These are phyloP conservation scores for Xylaria hypoxylon DNA, from an alignment of 2,329 filamentous ascomycete genomes.

Conservation along the genomic window DNA sequence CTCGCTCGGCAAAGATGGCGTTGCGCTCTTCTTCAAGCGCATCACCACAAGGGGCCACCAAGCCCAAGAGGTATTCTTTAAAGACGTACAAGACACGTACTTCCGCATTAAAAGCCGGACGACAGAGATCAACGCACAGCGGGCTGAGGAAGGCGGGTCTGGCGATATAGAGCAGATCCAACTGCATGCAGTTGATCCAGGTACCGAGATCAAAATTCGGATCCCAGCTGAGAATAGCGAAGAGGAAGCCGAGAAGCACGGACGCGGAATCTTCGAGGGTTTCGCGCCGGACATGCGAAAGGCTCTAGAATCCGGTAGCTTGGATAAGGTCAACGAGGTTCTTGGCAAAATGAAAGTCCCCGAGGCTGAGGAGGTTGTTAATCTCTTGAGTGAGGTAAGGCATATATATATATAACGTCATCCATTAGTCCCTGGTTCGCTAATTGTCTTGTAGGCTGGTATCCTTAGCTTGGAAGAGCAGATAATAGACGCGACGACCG, in stretches of 20 bases:
- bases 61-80: slow-evolving; percentile 88
- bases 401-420: background rate
- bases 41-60: slow-evolving; percentile 91
- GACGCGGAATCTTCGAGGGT: slow-evolving; percentile 81
- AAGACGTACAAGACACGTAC: slow-evolving; percentile 93
- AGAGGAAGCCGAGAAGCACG: slow-evolving; percentile 71
- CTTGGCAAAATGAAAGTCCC: slow-evolving; percentile 89
- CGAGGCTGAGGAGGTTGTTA: slow-evolving; percentile 87
- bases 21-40: slow-evolving; percentile 93
- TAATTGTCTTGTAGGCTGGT: slow-evolving; percentile 67
- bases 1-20: slow-evolving; percentile 86
- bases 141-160: slow-evolving; percentile 61
- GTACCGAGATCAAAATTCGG: slow-evolving; percentile 88
- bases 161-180: slow-evolving; percentile 93
- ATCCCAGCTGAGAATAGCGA: slow-evolving; percentile 78
- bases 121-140: slow-evolving; percentile 73
- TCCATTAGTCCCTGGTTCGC: slow-evolving; percentile 20
- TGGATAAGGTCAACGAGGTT: slow-evolving; percentile 90
- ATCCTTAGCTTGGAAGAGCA: slow-evolving; percentile 93
- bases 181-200: slow-evolving; percentile 93
- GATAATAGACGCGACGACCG: slow-evolving; percentile 94
- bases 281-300: slow-evolving; percentile 85
- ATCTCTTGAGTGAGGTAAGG: slow-evolving; percentile 76
- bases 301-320: slow-evolving; percentile 86
- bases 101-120: slow-evolving; percentile 81